Percentiles rank a stretch among this genome's conserved stretches.
phyloP scores from a whole-genome alignment of 2,329 filamentous ascomycete species.

The Dactylellina cionopaga region DNA sequence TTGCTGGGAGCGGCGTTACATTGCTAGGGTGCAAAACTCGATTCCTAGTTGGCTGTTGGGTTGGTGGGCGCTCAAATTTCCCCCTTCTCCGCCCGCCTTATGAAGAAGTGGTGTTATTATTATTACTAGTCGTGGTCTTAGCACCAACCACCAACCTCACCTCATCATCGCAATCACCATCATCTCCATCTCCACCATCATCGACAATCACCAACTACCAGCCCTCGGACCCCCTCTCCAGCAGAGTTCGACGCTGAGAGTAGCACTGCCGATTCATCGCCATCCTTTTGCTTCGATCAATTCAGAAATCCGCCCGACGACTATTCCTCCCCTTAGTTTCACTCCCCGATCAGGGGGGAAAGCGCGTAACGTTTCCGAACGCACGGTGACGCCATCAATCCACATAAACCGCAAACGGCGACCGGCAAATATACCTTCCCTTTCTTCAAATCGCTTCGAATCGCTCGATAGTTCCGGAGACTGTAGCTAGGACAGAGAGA shows the following conservation, averaged over 20 bases:
- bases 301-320: constrained; percentile 10
- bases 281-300: constrained; percentile 32
- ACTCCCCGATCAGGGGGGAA: constrained; percentile 43
- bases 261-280: constrained; percentile 4
- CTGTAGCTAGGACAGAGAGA: constrained; percentile 15
- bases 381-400: constrained; percentile 47
- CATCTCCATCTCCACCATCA: constrained; percentile 14
- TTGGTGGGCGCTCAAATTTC: constrained; percentile 31
- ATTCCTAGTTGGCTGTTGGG: constrained; percentile 29
- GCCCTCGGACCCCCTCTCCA: constrained; percentile 19
- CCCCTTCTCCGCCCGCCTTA: constrained; percentile 18
- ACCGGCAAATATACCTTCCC: not conserved
- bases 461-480: too few relatives aligned
- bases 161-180: constrained; percentile 28
- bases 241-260: constrained; percentile 35
- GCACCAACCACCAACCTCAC: constrained; percentile 29
- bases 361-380: constrained; percentile 39
- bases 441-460: too few relatives aligned
- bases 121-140: not conserved
- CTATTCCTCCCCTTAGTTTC: not conserved
- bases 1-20: constrained; percentile 28
- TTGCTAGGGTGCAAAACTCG: constrained; percentile 25
- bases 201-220: constrained; percentile 25
- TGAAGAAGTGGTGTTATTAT: not conserved
- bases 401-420: constrained; percentile 28